These are phyloP conservation scores for Geotrichum fermentans DNA, from an alignment of 1,139 yeast species.

Conservation along the genomic window DNA sequence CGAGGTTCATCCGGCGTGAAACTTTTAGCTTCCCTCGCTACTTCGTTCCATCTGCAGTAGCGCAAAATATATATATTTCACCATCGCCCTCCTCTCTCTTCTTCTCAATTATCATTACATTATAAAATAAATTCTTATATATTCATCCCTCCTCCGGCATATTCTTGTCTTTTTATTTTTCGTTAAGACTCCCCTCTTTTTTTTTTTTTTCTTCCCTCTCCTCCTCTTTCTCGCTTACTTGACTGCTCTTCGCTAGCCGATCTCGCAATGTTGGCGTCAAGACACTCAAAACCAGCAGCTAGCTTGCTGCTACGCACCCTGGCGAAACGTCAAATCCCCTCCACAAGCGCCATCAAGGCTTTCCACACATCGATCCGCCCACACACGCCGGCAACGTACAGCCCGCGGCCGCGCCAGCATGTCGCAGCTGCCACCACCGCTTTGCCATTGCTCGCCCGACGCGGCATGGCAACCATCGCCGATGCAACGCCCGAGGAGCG, in stretches of 20 bases:
- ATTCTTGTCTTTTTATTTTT: no score
- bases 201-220: not conserved
- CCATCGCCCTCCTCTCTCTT: no score
- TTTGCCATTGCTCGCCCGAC: not conserved
- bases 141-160: not conserved
- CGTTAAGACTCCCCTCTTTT: not conserved
- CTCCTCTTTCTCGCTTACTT: not conserved
- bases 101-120: no score
- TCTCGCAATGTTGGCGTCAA: not conserved
- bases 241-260: no score
- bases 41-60: no score
- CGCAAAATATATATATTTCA: no score
- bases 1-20: constrained; percentile 12
- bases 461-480: constrained; percentile 17
- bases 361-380: no score
- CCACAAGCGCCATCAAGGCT: not conserved
- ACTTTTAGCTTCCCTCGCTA: no score
- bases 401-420: not conserved
- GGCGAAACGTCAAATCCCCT: not conserved
- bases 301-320: constrained; percentile 1
- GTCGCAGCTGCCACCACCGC: not conserved
- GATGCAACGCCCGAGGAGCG: constrained; percentile 20
- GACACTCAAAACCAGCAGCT: constrained; percentile 1
- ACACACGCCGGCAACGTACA: no score
- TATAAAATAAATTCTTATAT: not conserved